phyloP scores from a whole-genome alignment of 2,329 filamentous ascomycete species.

The Grosmannia clavigera region DNA sequence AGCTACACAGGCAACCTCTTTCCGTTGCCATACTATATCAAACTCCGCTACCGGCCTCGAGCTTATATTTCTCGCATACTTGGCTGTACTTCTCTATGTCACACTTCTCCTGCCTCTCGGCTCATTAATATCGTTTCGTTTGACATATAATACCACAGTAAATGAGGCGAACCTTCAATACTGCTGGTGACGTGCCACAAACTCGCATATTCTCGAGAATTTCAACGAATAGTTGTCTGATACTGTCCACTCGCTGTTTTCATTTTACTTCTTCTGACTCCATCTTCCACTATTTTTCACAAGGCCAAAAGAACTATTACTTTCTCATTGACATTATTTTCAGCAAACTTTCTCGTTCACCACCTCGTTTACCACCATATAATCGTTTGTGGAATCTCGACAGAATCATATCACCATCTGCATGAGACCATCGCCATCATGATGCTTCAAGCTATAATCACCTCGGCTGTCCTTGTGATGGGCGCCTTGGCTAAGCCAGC shows the following conservation, averaged over 20 bases:
- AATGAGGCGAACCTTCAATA: neutral
- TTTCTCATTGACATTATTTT: neutral
- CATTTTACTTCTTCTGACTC: neutral
- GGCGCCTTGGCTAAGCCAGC: neutral
- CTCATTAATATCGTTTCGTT: neutral
- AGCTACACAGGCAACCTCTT: neutral
- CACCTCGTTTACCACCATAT: neutral
- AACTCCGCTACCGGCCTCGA: neutral
- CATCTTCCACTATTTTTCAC: neutral
- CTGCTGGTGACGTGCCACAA: neutral
- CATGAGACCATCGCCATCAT: neutral
- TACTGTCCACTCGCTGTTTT: too few species aligned
- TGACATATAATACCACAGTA: neutral
- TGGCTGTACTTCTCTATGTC: neutral
- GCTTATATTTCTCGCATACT: neutral
- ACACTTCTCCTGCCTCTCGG: neutral
- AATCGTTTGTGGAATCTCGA: too few species aligned
- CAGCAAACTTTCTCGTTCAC: neutral
- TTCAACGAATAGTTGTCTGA: neutral
- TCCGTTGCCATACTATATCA: neutral
- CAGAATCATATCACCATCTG: neutral
- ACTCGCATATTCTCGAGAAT: neutral
- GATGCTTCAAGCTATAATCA: neutral
- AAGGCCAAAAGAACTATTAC: neutral
- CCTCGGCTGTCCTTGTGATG: neutral